Evolutionary conservation across 495 filamentous ascomycete genomes (phyloP).

Genomic region (Lasiosphaeria ovina): DNA sequence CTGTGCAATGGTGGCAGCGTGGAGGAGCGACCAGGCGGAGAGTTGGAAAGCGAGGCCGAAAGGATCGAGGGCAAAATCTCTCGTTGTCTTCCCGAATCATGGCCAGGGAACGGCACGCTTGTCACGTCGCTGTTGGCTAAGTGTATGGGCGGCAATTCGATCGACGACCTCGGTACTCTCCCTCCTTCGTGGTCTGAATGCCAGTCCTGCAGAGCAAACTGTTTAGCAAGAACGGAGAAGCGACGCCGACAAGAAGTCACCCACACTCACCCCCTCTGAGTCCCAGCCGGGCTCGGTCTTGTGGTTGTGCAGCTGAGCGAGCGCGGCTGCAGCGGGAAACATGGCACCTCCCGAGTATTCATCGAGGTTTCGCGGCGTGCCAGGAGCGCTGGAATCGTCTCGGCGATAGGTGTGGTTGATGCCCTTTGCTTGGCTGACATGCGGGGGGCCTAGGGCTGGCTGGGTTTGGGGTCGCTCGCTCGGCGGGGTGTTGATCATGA

Average conservation of each 20-base stretch:
- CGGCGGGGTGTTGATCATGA: constrained; percentile 90
- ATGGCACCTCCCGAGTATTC: constrained; percentile 60
- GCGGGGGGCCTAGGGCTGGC: constrained; percentile 23
- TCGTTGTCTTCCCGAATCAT: constrained; percentile 58
- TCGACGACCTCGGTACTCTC: constrained; percentile 54
- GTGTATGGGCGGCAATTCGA: constrained; percentile 73
- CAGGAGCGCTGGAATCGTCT: constrained; percentile 67
- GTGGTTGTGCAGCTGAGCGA: constrained; percentile 80
- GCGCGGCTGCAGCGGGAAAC: constrained; percentile 73
- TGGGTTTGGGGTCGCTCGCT: constrained; percentile 65
- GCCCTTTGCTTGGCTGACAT: constrained; percentile 32
- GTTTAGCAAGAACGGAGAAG: constrained; percentile 26
- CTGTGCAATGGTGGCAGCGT: constrained; percentile 80
- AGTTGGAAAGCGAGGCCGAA: constrained; percentile 47
- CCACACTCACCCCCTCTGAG: constrained; percentile 68
- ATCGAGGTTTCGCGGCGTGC: constrained; percentile 70
- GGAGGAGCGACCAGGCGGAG: constrained; percentile 81
- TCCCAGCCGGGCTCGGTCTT: constrained; percentile 81
- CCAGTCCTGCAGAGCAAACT: constrained; percentile 52
- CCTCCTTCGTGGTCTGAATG: constrained; percentile 69
- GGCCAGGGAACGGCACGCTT: constrained; percentile 63
- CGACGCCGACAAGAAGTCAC: background rate
- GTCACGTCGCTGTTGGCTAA: constrained; percentile 60
- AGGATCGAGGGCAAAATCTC: constrained; percentile 81
- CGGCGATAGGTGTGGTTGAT: constrained; percentile 52